phyloP scores from a whole-genome alignment of 345 rosid genomes.

The Hibiscus tridactylites region DNA sequence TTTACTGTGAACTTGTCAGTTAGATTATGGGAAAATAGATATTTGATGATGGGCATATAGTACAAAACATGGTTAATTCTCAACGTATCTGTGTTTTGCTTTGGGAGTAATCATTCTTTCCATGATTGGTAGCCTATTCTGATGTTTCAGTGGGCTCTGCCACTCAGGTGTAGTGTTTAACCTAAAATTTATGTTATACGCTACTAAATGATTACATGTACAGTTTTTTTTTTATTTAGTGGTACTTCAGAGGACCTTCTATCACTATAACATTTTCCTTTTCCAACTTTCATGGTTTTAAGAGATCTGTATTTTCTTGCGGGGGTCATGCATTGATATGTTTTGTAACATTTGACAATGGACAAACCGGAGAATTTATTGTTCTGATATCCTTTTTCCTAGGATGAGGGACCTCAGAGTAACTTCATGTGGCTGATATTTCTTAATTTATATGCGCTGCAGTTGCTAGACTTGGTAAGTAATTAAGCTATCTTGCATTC shows the following conservation, averaged over 20 bases:
- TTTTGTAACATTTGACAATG: background rate
- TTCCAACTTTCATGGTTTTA: background rate
- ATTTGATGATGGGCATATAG: background rate
- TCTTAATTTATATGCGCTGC: background rate
- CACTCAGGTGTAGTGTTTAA: background rate
- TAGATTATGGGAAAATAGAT: background rate
- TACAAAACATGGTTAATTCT: conserved; percentile 2
- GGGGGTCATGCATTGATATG: background rate
- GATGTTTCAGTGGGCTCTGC: background rate
- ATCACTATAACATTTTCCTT: background rate
- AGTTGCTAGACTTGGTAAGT: background rate
- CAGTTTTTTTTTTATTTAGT: background rate
- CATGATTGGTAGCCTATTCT: background rate
- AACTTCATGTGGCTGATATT: background rate
- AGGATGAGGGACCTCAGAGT: background rate
- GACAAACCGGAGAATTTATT: background rate
- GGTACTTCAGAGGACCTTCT: background rate
- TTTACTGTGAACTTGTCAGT: background rate
- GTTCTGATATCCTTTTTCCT: background rate
- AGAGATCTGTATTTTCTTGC: background rate
- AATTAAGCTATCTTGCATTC: background rate
- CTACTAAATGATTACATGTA: background rate
- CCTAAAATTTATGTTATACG: background rate
- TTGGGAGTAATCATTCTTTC: background rate
- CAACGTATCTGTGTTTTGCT: background rate